Conservation (phyloP, 2,329 filamentous ascomycete genomes). For the Colletotrichum caudatum region DNA sequence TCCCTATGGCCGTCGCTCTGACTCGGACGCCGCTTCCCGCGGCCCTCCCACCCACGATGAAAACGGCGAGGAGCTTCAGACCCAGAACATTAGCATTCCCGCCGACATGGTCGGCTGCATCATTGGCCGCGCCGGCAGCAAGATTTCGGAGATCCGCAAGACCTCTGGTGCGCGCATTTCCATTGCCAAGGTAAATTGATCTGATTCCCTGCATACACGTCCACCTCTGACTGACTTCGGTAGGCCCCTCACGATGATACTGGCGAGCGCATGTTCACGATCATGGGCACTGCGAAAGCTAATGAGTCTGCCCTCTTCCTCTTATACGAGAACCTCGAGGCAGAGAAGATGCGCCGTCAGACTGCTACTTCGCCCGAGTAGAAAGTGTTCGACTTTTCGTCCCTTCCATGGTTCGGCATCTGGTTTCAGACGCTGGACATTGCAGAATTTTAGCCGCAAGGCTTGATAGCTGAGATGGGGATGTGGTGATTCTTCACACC, state of each 20-base stretch:
- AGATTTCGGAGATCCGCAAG: slow-evolving; percentile 99
- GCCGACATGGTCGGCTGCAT: slow-evolving; percentile 99
- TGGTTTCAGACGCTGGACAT: slow-evolving; percentile 17
- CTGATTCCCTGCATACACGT: neutral
- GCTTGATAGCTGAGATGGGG: slow-evolving; percentile 22
- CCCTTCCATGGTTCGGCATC: slow-evolving; percentile 26
- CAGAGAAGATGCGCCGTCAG: slow-evolving; percentile 97
- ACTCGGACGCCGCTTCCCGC: slow-evolving; percentile 82
- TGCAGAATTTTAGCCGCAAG: slow-evolving; percentile 40
- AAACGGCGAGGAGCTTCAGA: slow-evolving; percentile 97
- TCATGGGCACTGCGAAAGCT: slow-evolving; percentile 92
- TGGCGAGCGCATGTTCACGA: slow-evolving; percentile 99
- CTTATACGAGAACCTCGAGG: slow-evolving; percentile 98
- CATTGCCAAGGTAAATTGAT: slow-evolving; percentile 80
- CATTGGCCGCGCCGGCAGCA: slow-evolving; percentile 93
- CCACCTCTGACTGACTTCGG: slow-evolving; percentile 40
- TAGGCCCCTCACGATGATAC: slow-evolving; percentile 94
- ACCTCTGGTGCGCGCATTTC: slow-evolving; percentile 96
- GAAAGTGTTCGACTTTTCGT: slow-evolving; percentile 33
- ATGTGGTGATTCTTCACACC: neutral
- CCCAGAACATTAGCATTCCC: slow-evolving; percentile 99
- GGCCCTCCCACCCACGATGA: slow-evolving; percentile 91
- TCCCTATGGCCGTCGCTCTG: slow-evolving; percentile 81
- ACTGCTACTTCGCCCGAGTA: slow-evolving; percentile 67
- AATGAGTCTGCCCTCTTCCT: slow-evolving; percentile 97